These are phyloP conservation scores for Pisolithus tinctorius DNA, from an alignment of 768 basidiomycete genomes.

Conservation along the genomic window DNA sequence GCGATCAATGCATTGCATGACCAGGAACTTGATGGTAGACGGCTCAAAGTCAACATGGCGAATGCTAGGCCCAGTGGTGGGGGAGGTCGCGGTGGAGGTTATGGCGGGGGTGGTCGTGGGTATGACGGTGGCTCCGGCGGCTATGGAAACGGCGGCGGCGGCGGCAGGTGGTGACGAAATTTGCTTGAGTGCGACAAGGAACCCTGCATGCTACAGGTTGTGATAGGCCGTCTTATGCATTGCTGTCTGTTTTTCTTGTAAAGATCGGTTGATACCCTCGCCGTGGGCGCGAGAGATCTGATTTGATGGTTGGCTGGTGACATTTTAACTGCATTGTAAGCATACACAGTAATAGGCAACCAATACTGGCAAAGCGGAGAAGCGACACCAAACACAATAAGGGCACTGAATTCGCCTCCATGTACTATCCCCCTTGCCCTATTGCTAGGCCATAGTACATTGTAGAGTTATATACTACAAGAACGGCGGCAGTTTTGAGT, in stretches of 20 bases:
- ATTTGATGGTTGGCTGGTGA: background rate
- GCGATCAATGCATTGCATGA: slow-evolving; percentile 44
- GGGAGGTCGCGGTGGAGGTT: slow-evolving; percentile 6
- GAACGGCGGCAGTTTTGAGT: too few relatives aligned
- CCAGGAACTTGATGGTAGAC: slow-evolving; percentile 48
- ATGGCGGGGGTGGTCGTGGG: slow-evolving; percentile 13
- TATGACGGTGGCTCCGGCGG: slow-evolving; percentile 2
- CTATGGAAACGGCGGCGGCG: too few relatives aligned
- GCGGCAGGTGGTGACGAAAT: background rate
- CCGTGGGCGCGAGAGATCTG: background rate
- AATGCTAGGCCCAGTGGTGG: slow-evolving; percentile 21
- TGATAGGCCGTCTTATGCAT: background rate
- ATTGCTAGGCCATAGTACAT: too few relatives aligned
- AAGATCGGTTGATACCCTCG: background rate
- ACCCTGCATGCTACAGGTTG: background rate
- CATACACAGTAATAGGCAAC: too few relatives aligned
- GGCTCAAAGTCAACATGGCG: slow-evolving; percentile 43
- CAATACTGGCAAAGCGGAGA: too few relatives aligned
- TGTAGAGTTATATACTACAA: too few relatives aligned
- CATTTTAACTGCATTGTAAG: too few relatives aligned
- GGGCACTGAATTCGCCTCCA: too few relatives aligned
- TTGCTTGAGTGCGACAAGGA: slow-evolving; percentile 4
- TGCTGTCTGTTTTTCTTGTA: background rate
- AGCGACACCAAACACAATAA: too few relatives aligned
- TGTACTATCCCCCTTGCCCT: too few relatives aligned